These are phyloP conservation scores for Vaccinium darrowii DNA, from an alignment of 148 eudicot genomes.

Conservation along the genomic window DNA sequence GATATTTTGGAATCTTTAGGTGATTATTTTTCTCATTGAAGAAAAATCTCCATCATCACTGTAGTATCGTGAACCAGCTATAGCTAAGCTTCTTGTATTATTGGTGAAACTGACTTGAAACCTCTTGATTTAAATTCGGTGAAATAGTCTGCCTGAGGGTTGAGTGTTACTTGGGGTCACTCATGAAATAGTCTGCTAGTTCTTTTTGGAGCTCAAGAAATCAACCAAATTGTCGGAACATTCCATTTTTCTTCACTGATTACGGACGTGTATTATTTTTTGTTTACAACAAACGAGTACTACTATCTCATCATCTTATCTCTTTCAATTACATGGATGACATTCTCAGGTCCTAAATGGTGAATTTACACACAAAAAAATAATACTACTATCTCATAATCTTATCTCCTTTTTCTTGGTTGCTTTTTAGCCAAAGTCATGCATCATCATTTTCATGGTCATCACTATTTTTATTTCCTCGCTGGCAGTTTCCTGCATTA, in stretches of 20 bases:
- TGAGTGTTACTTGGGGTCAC: neutral
- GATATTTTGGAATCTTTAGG: neutral
- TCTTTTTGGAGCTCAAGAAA: neutral
- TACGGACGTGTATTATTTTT: neutral
- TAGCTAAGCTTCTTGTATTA: neutral
- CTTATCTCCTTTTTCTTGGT: neutral
- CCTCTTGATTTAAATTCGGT: neutral
- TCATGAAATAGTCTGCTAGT: slow-evolving; percentile 3
- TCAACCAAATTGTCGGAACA: neutral
- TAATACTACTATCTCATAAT: too few species aligned
- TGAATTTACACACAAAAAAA: neutral
- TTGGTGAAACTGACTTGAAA: neutral
- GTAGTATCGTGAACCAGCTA: neutral
- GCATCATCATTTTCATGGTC: neutral
- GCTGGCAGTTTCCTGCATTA: slow-evolving; percentile 75
- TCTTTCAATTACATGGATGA: neutral
- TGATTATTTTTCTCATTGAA: too few species aligned
- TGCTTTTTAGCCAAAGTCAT: neutral
- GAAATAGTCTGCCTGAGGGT: neutral
- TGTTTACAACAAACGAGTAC: neutral
- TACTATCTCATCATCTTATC: neutral
- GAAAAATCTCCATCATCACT: neutral
- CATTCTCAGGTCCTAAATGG: neutral
- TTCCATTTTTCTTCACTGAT: neutral
- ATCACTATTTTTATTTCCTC: slow-evolving; percentile 7